Conservation (phyloP, 2,329 filamentous ascomycete genomes). For the Aureobasidium uvarum region DNA sequence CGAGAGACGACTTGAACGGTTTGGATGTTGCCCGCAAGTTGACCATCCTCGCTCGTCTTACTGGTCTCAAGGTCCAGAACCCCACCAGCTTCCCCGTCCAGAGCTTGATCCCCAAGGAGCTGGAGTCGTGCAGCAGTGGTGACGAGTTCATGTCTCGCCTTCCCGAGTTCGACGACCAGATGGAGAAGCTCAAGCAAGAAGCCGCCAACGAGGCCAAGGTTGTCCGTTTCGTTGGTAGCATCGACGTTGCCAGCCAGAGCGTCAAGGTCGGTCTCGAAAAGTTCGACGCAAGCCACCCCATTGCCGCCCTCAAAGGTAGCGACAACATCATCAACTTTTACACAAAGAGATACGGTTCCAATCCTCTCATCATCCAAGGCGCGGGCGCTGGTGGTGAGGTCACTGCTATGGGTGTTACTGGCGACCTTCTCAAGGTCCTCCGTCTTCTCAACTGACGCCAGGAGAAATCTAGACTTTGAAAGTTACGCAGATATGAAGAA, state of each 20-base stretch:
- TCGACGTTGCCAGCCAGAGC: constrained; percentile 75
- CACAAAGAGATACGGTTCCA: constrained; percentile 87
- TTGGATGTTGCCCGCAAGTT: constrained; percentile 92
- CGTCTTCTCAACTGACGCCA: constrained; percentile 55
- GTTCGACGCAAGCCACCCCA: constrained; percentile 78
- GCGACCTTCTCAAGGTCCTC: constrained; percentile 85
- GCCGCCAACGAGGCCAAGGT: constrained; percentile 88
- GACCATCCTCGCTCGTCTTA: constrained; percentile 86
- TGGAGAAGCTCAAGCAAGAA: constrained; percentile 83
- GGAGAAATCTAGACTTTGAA: constrained; percentile 1
- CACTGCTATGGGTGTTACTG: constrained; percentile 97
- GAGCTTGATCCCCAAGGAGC: constrained; percentile 83
- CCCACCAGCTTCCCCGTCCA: constrained; percentile 91
- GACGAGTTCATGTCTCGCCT: constrained; percentile 83
- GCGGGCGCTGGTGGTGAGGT: constrained; percentile 89
- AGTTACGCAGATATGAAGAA: neutral
- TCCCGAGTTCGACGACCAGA: constrained; percentile 78
- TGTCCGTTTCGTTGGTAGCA: constrained; percentile 88
- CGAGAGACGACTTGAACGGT: constrained; percentile 81
- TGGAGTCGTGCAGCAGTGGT: constrained; percentile 72
- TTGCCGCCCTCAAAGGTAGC: constrained; percentile 91
- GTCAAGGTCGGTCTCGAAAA: constrained; percentile 92
- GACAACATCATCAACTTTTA: constrained; percentile 99
- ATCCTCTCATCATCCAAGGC: constrained; percentile 91
- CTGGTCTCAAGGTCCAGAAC: constrained; percentile 75